Evolutionary conservation across 2,329 filamentous ascomycete species (phyloP).

Genomic region (Fusarium liriodendri): DNA sequence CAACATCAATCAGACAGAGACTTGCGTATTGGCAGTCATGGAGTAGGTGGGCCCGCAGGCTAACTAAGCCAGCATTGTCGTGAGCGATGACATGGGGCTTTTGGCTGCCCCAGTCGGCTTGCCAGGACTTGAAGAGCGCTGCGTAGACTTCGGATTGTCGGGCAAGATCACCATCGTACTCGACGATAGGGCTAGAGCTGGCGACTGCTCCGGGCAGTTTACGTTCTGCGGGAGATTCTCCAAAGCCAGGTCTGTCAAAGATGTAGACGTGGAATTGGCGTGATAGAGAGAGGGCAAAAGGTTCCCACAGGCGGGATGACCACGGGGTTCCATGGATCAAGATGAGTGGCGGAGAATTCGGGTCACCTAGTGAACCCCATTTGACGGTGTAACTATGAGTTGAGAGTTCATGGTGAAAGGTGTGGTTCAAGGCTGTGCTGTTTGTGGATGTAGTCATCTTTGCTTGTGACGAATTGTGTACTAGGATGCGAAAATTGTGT

Average conservation of each 20-base stretch:
- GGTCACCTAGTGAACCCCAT: slow-evolving; percentile 50
- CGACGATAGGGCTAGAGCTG: slow-evolving; percentile 22
- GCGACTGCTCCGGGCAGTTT: slow-evolving; percentile 18
- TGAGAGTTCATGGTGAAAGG: slow-evolving; percentile 45
- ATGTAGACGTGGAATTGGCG: slow-evolving; percentile 53
- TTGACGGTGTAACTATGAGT: slow-evolving; percentile 45
- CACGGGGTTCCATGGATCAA: slow-evolving; percentile 62
- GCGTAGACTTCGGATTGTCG: slow-evolving; percentile 52
- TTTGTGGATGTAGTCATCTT: slow-evolving; percentile 19
- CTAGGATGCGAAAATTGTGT: not conserved
- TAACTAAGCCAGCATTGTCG: slow-evolving; percentile 57
- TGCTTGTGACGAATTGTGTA: not conserved
- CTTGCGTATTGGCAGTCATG: slow-evolving; percentile 51
- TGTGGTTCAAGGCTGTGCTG: slow-evolving; percentile 29
- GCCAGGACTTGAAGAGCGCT: slow-evolving; percentile 52
- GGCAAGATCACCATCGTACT: slow-evolving; percentile 50
- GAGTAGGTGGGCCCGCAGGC: slow-evolving; percentile 51
- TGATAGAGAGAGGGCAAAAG: slow-evolving; percentile 50
- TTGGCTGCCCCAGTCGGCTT: slow-evolving; percentile 34
- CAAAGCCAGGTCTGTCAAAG: slow-evolving; percentile 59
- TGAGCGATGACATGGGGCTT: slow-evolving; percentile 56
- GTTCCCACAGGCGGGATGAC: slow-evolving; percentile 55
- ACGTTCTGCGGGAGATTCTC: slow-evolving; percentile 47
- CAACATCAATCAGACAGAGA: slow-evolving; percentile 56
- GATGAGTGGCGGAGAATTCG: slow-evolving; percentile 47